Evolutionary conservation across 805 yeast genomes (phyloP), one percentile per base, ranked within the genome.

Genomic region (Candida mattraensis): DNA sequence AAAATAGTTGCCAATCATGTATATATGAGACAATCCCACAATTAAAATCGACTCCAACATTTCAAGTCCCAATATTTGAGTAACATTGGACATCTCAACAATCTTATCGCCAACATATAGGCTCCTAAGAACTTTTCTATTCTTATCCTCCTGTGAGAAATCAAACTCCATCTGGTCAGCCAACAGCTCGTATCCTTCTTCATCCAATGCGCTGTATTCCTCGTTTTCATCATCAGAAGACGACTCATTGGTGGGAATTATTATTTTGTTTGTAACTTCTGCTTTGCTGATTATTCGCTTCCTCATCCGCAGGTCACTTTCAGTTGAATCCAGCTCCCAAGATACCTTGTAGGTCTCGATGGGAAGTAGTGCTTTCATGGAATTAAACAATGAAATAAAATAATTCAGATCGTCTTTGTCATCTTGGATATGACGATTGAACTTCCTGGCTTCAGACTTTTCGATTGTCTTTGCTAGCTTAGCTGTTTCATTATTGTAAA

Each of bases 11-110:
- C 78, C 85, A 37, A 83, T 75, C 47, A 86, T 61, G 50, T 87
- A 88, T 7, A 85, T 47, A 50, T 82, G 80, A 4, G 68, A 64
- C 3, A 69, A 61, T 0, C 95, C 95, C 24, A 81, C 56, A 18
- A 87, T 83, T 56, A 87, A 61, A 24, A 87, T 67, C 11, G 91
- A 85, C 51, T 87, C 95, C 12, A 72, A 65, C 2, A 88, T 78
- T 19, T 80, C 85, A n/a, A 87, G 61, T 0, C 95, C 96, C 39
- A 81, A 63, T 14, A 88, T 75, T 31, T 79, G 77, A 36, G 89
- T 77, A 1, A 84, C 78, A 54, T 87, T 87, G 80, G 86, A 80
- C 12, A 87, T 61, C 10, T 76, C 75, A n/a, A 66, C 71, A 16
- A 88, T 84, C 29, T 70, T 71, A 54, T 87, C 96, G 11, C 84